These are phyloP conservation scores for Hyaloscypha hepaticicola DNA, from an alignment of 495 filamentous ascomycete species.

Conservation along the genomic window DNA sequence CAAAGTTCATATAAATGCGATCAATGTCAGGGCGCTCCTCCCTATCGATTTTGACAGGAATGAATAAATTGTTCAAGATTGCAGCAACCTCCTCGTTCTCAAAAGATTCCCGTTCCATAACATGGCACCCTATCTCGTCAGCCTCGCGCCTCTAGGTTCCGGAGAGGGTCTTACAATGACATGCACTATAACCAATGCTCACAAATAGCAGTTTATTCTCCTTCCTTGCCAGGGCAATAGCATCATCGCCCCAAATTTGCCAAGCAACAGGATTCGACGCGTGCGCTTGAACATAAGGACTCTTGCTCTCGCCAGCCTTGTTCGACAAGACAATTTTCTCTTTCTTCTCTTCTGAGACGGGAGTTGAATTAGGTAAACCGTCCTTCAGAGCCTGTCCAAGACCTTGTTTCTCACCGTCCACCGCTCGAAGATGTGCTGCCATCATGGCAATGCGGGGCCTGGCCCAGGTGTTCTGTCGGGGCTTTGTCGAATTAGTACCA, in stretches of 20 bases:
- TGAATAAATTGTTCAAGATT: constrained; percentile 82
- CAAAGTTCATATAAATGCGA: constrained; percentile 97
- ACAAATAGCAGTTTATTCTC: constrained; percentile 88
- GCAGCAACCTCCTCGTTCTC: constrained; percentile 75
- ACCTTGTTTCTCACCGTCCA: constrained; percentile 18
- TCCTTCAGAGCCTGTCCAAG: constrained; percentile 26
- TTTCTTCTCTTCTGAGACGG: constrained; percentile 5
- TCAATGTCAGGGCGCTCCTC: constrained; percentile 96
- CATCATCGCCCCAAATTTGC: constrained; percentile 83
- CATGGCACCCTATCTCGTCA: constrained; percentile 68
- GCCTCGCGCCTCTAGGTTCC: background rate
- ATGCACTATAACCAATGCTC: constrained; percentile 93
- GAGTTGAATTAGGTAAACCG: background rate
- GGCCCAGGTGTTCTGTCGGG: background rate
- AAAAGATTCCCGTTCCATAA: constrained; percentile 94
- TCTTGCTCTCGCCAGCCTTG: constrained; percentile 69
- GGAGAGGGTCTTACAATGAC: constrained; percentile 70
- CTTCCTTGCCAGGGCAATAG: constrained; percentile 71
- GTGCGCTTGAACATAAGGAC: constrained; percentile 81
- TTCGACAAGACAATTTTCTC: constrained; percentile 44
- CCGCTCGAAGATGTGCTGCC: constrained; percentile 25
- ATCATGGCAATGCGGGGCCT: constrained; percentile 28
- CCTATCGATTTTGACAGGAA: constrained; percentile 90
- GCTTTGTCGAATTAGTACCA: background rate
- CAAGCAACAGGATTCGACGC: constrained; percentile 86